A percentile compares a stretch with the other conserved stretches of the same genome.
These are phyloP conservation scores for Pterocarpus macrocarpus DNA, from an alignment of 306 rosid genomes.

Conservation along the genomic window DNA sequence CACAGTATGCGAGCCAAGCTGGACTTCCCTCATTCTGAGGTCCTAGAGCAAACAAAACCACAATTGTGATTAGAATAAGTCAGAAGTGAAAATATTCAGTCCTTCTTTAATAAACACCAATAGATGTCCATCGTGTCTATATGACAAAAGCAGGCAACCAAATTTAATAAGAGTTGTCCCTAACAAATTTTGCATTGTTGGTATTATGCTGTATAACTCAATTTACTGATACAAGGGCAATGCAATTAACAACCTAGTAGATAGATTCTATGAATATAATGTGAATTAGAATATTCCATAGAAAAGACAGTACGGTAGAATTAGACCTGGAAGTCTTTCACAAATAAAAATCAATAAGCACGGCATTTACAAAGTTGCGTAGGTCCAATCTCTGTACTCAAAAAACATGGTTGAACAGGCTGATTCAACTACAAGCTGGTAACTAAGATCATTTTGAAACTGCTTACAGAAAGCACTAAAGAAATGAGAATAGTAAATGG, in stretches of 20 bases:
- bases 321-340: conserved; percentile 7
- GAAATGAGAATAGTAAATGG: conserved; percentile 7
- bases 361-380: conserved; percentile 2
- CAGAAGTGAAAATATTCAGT: conserved; percentile 24
- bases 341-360: conserved; percentile 7
- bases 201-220: conserved; percentile 19
- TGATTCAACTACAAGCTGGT: conserved; percentile 32
- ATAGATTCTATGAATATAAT: not conserved
- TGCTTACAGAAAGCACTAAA: conserved; percentile 15
- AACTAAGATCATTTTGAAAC: conserved; percentile 40
- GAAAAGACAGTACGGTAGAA: not conserved
- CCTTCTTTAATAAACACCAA: conserved; percentile 15
- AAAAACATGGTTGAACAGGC: conserved; percentile 18
- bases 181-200: conserved; percentile 7
- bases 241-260: not conserved
- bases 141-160: conserved; percentile 23
- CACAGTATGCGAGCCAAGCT: conserved; percentile 76
- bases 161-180: conserved; percentile 12
- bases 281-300: not conserved
- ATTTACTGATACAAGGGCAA: conserved; percentile 31
- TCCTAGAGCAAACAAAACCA: conserved; percentile 47
- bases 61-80: conserved; percentile 29
- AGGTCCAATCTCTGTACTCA: not conserved
- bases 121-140: conserved; percentile 5
- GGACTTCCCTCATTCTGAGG: conserved; percentile 68